Evolutionary conservation across 129 eudicot species (phyloP).

Genomic region (Escallonia rubra): DNA sequence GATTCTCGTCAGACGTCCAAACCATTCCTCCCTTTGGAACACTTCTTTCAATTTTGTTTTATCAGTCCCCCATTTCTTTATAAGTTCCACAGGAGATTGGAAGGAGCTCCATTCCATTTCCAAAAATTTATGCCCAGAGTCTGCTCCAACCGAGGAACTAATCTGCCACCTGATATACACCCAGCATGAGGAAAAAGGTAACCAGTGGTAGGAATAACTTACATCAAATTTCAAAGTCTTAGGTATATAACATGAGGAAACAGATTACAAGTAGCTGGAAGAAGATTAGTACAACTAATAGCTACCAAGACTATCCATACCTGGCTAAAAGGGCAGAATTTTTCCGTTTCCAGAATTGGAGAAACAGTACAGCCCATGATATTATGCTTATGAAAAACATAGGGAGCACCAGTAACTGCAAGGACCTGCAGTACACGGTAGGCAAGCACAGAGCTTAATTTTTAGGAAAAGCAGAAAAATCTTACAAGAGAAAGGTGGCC

Average conservation of each 20-base stretch:
- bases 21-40: conserved; percentile 87
- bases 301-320: conserved; percentile 19
- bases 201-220: background rate
- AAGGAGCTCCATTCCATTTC: conserved; percentile 51
- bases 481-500: conserved; percentile 7
- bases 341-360: conserved; percentile 92
- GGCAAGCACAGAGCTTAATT: background rate
- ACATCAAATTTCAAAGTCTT: no score
- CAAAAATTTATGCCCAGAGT: conserved; percentile 45
- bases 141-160: conserved; percentile 50
- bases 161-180: conserved; percentile 63
- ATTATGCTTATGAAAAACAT: conserved; percentile 59
- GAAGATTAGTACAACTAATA: background rate
- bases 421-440: conserved; percentile 38
- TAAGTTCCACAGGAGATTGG: conserved; percentile 42
- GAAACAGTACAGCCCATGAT: conserved; percentile 84
- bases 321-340: conserved; percentile 74
- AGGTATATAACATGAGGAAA: background rate
- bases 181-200: background rate
- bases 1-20: conserved; percentile 59
- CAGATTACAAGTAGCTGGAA: background rate
- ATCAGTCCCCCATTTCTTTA: conserved; percentile 39
- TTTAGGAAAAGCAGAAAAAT: background rate
- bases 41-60: conserved; percentile 47
- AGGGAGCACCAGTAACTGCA: conserved; percentile 76